Percentiles rank a stretch among this genome's conserved stretches.
Evolutionary conservation across 768 basidiomycete species (phyloP).

Genomic region (Tylopilus felleus): DNA sequence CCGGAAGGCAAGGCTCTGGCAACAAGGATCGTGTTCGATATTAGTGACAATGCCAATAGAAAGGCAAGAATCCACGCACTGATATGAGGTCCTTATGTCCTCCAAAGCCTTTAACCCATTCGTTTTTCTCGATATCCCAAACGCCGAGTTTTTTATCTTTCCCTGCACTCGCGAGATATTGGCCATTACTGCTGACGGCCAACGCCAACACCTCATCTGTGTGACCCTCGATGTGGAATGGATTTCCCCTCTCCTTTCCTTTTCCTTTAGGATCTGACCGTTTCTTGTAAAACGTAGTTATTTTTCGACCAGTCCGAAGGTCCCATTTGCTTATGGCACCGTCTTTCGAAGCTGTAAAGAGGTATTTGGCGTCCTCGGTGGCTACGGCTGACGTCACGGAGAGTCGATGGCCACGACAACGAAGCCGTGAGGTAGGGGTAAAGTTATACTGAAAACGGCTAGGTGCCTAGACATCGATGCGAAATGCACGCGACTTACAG

Average conservation of each 20-base stretch:
- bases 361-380: conserved; percentile 63
- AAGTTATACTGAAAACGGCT: conserved; percentile 52
- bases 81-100: conserved; percentile 73
- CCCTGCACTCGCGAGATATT: conserved; percentile 82
- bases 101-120: conserved; percentile 79
- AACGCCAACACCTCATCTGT: conserved; percentile 82
- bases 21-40: background rate
- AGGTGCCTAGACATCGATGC: background rate
- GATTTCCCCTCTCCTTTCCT: conserved; percentile 55
- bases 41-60: conserved; percentile 28
- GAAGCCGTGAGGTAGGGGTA: conserved; percentile 41
- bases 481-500: conserved; percentile 40
- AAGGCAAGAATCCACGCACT: conserved; percentile 48
- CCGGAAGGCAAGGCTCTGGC: conserved; percentile 67
- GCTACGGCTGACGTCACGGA: conserved; percentile 80
- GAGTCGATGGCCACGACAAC: conserved; percentile 70
- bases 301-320: conserved; percentile 58
- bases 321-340: conserved; percentile 88
- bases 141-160: conserved; percentile 78
- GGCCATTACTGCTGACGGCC: conserved; percentile 83
- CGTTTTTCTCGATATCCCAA: conserved; percentile 75
- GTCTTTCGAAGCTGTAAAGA: conserved; percentile 92
- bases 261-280: conserved; percentile 48
- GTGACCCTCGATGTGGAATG: conserved; percentile 63
- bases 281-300: conserved; percentile 58